Evolutionary conservation across 768 basidiomycete genomes (phyloP).

Genomic region (Saitozyma sp.): DNA sequence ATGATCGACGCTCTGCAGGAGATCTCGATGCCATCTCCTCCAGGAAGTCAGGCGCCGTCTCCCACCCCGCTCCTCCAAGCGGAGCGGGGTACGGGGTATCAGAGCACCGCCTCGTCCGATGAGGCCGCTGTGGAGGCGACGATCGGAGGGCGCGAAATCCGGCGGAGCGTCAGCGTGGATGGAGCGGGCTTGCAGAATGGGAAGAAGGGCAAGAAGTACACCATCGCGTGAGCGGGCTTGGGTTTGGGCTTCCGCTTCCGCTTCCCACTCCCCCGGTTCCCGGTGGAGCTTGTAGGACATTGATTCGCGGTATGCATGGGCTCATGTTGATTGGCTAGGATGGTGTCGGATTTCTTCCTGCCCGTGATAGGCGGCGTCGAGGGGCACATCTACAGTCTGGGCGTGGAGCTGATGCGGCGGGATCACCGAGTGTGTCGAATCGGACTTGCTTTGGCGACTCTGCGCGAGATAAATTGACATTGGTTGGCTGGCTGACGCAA

Average conservation of each 20-base stretch:
- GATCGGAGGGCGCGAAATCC: conserved; percentile 4
- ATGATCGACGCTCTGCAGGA: conserved; percentile 78
- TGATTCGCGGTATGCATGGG: conserved; percentile 22
- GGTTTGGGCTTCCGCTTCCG: background rate
- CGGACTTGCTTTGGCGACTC: background rate
- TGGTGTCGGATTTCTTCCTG: conserved; percentile 97
- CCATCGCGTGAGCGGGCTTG: conserved; percentile 37
- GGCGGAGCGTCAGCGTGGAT: background rate
- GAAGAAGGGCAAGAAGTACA: conserved; percentile 22
- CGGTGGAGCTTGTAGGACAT: background rate
- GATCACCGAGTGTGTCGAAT: conserved; percentile 74
- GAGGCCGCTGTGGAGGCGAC: conserved; percentile 2
- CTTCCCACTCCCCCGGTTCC: background rate
- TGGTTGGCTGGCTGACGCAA: no score
- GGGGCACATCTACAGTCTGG: conserved; percentile 91
- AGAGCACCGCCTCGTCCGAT: conserved; percentile 2
- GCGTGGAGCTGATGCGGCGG: conserved; percentile 71
- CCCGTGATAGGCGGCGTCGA: conserved; percentile 94
- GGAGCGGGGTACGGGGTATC: background rate
- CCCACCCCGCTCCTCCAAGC: conserved; percentile 17
- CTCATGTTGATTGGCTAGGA: conserved; percentile 58
- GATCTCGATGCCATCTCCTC: conserved; percentile 59
- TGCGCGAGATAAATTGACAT: background rate
- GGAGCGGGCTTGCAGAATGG: conserved; percentile 11
- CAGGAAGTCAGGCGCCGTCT: conserved; percentile 15